Base-by-base conservation (phyloP, 2,329 filamentous ascomycete genomes). In the Onygenales sp. region DNA sequence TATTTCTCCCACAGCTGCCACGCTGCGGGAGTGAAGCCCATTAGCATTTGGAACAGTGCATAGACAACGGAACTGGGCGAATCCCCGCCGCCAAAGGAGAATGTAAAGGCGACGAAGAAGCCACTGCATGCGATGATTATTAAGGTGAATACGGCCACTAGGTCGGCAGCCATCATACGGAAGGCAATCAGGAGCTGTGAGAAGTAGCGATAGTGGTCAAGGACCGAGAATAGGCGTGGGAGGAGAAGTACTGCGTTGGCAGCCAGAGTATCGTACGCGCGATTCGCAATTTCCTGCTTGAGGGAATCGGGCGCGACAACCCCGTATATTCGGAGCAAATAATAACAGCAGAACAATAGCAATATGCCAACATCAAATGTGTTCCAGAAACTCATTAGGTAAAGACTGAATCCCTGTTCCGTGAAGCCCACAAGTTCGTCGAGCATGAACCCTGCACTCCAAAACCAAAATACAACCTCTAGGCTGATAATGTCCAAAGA, bases 371-470 rank as follows among this genome's bases (percentile, higher is more conserved):
- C 75, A 65, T 96, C 92, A 68, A 96, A 95, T 39, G 91, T 83
- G 68, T 96, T 96, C 92, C 92, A 96, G 68, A 96, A 93, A 67
- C 89, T 95, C 84, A 96, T 92, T 63, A 96, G 88, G 71, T 96
- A 97, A 33, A 97, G 80, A 39, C 90, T 91, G 67, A 96, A 96
- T 2, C 92, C 92, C 70, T 96, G 90, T 68, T 97, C 92, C 60
- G 91, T 95, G 76, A 96, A 96, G 9, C 91, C 91, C 14, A 96
- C 90, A 21, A 97, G 80, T 70, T 96, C 92, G 63, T 96, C 92
- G 34, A 96, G 81, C 89, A 96, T 95, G 69, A 94, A 96, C 0
- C 92, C 92, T 31, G 89, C 88, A 65, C 89, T 95, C 91, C 92
- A 97, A 68, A 96, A 88, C 92, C 92, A 97, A 70, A 97, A 96